Percentiles rank a stretch among this genome's conserved stretches.
Conservation (phyloP, 2,329 filamentous ascomycete species). For the Helotiales sp. region DNA sequence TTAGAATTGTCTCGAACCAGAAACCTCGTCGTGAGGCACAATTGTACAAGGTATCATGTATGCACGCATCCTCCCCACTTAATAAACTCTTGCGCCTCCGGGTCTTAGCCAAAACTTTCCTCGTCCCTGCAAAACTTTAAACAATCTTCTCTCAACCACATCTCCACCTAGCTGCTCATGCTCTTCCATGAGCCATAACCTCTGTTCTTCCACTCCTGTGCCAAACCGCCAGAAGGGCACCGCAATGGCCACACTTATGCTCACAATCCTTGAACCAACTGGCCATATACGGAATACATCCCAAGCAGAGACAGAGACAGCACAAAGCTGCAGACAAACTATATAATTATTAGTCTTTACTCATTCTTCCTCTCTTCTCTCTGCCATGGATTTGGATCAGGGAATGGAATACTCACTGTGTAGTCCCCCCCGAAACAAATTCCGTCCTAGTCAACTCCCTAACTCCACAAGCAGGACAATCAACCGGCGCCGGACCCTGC, state of each 20-base stretch:
- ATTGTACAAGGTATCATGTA: neutral
- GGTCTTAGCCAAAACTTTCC: no score
- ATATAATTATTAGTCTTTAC: neutral
- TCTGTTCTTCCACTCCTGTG: constrained; percentile 43
- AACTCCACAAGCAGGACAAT: constrained; percentile 27
- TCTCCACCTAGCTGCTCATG: neutral
- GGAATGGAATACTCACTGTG: constrained; percentile 20
- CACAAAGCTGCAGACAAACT: constrained; percentile 25
- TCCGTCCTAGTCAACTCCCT: constrained; percentile 23
- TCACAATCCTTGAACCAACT: constrained; percentile 44
- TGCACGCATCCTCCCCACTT: neutral
- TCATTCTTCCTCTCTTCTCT: no score
- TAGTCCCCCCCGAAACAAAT: constrained; percentile 21
- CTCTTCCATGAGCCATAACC: constrained; percentile 27
- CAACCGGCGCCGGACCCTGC: constrained; percentile 17
- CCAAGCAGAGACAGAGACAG: constrained; percentile 33
- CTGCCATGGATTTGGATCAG: neutral
- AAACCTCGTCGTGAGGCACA: no score
- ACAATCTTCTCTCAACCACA: neutral
- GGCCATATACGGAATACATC: constrained; percentile 44
- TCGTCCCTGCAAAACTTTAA: no score
- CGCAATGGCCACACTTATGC: constrained; percentile 44
- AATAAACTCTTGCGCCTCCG: neutral
- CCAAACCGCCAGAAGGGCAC: constrained; percentile 42
- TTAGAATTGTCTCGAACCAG: no score